A percentile compares a stretch with the other conserved stretches of the same genome.
These are phyloP conservation scores for Anthracocystis panici-leucophaei DNA, from an alignment of 1,284 basidiomycete genomes.

Conservation along the genomic window DNA sequence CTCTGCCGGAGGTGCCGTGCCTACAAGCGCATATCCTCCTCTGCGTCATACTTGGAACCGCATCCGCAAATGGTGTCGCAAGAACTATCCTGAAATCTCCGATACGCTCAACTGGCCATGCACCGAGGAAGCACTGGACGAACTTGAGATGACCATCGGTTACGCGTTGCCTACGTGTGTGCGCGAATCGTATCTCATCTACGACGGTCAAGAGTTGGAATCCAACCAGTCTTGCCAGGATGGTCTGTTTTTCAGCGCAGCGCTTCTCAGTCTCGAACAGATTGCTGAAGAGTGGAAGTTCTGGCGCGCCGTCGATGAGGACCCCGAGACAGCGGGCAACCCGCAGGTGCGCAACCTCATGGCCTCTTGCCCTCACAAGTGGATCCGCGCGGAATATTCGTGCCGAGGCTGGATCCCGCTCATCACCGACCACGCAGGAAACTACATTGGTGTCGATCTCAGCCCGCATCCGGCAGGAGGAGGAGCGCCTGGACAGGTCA, in stretches of 20 bases:
- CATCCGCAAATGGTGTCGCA: conserved; percentile 60
- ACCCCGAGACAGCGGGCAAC: conserved; percentile 62
- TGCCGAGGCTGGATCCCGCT: conserved; percentile 96
- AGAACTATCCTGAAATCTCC: conserved; percentile 63
- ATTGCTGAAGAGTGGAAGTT: conserved; percentile 66
- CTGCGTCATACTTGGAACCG: conserved; percentile 66
- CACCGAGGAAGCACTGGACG: conserved; percentile 57
- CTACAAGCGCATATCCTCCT: conserved; percentile 62
- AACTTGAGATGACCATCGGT: conserved; percentile 63
- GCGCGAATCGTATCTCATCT: conserved; percentile 63
- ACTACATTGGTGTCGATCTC: conserved; percentile 96
- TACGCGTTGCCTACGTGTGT: conserved; percentile 62
- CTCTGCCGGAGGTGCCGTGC: conserved; percentile 48
- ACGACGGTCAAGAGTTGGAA: conserved; percentile 67
- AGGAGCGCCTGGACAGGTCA: conserved; percentile 89
- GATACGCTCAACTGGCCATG: conserved; percentile 68
- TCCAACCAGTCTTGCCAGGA: conserved; percentile 65
- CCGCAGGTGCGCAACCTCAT: conserved; percentile 72
- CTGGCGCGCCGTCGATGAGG: conserved; percentile 67
- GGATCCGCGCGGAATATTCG: conserved; percentile 90
- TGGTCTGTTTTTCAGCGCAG: conserved; percentile 67
- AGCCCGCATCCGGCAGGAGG: conserved; percentile 75
- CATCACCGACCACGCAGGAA: conserved; percentile 90
- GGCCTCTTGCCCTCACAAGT: conserved; percentile 90
- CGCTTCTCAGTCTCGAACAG: conserved; percentile 63